Base-by-base conservation (phyloP, 495 filamentous ascomycete species). In the Entonaema liquescens region DNA sequence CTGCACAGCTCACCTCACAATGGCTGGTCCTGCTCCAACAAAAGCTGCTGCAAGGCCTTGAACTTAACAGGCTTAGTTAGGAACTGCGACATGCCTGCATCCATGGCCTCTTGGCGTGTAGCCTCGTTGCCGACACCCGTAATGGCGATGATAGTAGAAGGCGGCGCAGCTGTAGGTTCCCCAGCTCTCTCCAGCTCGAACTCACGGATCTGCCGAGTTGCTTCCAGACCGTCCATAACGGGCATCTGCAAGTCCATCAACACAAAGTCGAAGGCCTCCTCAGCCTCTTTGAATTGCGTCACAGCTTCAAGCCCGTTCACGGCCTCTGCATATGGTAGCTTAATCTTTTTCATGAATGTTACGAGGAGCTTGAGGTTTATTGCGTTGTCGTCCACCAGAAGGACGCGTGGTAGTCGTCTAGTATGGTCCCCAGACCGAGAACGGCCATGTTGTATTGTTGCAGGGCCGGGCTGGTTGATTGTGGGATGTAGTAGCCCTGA, bases 371-470 rank as follows among this genome's bases (percentile, higher is more conserved):
- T 89, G 35, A 92, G 84, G 68, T 93, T 93, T 71, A 93, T 92
- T 3, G 83, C 80, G 74, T 93, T 93, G 71, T 93, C 91, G 64
- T 93, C 91, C 0, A 93, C 91, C 0, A 92, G 84, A 0, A 93
- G 83, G 5, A 92, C 81, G 25, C 77, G 77, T 0, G 68, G 74
- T 23, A 38, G 40, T 19, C 47, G 23, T 5, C 12, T 31, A 4
- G 50, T 35, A 8, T 38, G 12, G 13, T 69, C 19, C 15, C 56
- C 35, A 19, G 60, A 69, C 9, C 55, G 55, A 15, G 65, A 26
- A 6, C 65, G 54, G 33, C 19, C 28, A 15, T 59, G 65, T 11
- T 65, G 65, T 11, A 21, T 33, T 0, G 28, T 47, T 21, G 36
- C 17, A 11, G 60, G 15, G 36, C 25, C 35, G 1, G 55, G 15